phyloP scores from a whole-genome alignment of 176 grass and related monocot species.

The Cenchrus fungigraminus region DNA sequence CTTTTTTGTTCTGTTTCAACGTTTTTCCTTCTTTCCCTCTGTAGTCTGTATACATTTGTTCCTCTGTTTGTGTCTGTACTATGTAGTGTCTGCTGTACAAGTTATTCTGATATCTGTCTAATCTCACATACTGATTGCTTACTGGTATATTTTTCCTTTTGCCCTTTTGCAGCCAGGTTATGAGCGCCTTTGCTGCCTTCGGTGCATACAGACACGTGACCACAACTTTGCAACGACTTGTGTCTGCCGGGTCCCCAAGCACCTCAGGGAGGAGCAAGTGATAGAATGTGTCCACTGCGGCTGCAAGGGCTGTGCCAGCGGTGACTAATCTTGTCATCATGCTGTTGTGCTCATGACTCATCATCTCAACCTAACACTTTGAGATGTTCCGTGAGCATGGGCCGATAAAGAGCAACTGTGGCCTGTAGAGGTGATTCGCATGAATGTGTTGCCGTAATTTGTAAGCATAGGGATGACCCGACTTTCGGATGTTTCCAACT shows the following conservation, averaged over 20 bases:
- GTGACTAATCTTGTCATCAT: constrained; percentile 54
- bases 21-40: neutral
- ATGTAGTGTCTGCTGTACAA: too few relatives aligned
- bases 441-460: neutral
- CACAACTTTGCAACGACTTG: constrained; percentile 84
- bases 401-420: neutral
- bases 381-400: neutral
- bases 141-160: neutral
- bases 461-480: neutral
- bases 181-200: constrained; percentile 80
- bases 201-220: constrained; percentile 82
- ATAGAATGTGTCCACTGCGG: constrained; percentile 87
- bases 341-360: neutral
- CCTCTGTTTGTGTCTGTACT: neutral
- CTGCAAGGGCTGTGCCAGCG: constrained; percentile 72
- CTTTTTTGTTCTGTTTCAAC: neutral
- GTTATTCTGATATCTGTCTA: neutral
- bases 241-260: constrained; percentile 79
- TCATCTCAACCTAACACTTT: constrained; percentile 4
- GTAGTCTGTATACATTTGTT: neutral
- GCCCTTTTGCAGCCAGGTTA: constrained; percentile 56
- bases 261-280: constrained; percentile 78
- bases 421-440: neutral
- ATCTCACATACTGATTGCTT: constrained; percentile 6
- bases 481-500: neutral